Percentiles rank a stretch among this genome's conserved stretches.
These are phyloP conservation scores for Conringia planisiliqua DNA, from an alignment of 345 rosid species.

Conservation along the genomic window DNA sequence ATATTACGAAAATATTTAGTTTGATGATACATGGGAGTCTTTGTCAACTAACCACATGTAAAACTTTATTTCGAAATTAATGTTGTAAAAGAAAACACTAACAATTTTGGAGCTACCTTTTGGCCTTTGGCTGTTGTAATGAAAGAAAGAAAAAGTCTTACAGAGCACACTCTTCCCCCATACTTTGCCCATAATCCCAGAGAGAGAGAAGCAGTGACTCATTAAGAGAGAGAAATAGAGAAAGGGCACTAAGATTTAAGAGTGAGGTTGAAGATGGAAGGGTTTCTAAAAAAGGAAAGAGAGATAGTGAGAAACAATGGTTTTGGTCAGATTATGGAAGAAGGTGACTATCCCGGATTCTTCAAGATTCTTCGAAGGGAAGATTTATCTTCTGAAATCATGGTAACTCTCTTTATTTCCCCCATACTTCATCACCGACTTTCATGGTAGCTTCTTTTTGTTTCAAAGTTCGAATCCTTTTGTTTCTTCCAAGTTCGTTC, in stretches of 20 bases:
- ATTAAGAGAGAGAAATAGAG: not conserved
- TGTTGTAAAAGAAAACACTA: not conserved
- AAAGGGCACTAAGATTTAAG: not conserved
- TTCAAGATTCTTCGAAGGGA: slow-evolving; percentile 13
- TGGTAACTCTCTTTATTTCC: not conserved
- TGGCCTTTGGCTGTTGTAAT: not conserved
- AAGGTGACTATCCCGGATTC: slow-evolving; percentile 1
- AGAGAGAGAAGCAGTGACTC: not conserved
- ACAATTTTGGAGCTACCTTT: not conserved
- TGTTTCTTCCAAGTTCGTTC: not conserved
- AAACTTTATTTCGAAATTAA: not conserved
- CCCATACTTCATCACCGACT: not conserved
- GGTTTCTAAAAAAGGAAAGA: not conserved
- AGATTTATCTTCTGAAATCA: not conserved
- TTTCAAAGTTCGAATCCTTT: not conserved
- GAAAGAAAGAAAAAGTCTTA: not conserved
- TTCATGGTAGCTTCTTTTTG: not conserved
- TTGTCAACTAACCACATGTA: slow-evolving; percentile 3
- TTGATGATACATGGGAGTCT: slow-evolving; percentile 1
- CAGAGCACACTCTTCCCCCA: not conserved
- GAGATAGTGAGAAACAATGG: slow-evolving; percentile 10
- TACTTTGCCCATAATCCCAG: not conserved
- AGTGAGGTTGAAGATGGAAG: not conserved
- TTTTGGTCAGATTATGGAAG: slow-evolving; percentile 12
- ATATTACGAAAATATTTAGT: not conserved